These are phyloP conservation scores for Nigrospora sphaerica DNA, from an alignment of 2,329 filamentous ascomycete species.

Conservation along the genomic window DNA sequence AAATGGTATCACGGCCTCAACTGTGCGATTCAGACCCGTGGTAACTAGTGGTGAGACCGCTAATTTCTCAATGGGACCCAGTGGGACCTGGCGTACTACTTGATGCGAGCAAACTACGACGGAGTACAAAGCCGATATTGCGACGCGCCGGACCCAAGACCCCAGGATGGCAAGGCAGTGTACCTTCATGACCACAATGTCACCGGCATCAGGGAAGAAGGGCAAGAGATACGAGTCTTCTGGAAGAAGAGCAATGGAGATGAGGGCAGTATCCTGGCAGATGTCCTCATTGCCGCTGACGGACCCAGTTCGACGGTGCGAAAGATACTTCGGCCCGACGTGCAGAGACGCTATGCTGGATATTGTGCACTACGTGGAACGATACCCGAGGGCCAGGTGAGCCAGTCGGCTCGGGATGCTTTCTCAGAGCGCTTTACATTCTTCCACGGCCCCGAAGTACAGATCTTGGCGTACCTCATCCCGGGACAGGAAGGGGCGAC, in stretches of 20 bases:
- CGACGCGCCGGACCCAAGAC: conserved; percentile 15
- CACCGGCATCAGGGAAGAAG: conserved; percentile 17
- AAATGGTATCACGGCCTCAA: neutral
- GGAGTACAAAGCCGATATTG: conserved; percentile 23
- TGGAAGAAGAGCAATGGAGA: conserved; percentile 24
- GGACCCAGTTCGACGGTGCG: conserved; percentile 32
- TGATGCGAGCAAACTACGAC: conserved; percentile 37
- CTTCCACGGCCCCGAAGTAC: conserved; percentile 27
- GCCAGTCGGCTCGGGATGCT: conserved; percentile 20
- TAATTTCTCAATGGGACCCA: neutral
- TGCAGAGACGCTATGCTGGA: conserved; percentile 25
- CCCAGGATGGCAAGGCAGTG: conserved; percentile 18
- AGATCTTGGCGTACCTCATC: conserved; percentile 34
- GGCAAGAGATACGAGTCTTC: conserved; percentile 18
- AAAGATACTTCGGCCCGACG: conserved; percentile 19
- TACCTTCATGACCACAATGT: conserved; percentile 26
- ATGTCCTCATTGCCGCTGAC: conserved; percentile 36
- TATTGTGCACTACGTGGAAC: conserved; percentile 36
- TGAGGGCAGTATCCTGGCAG: conserved; percentile 20
- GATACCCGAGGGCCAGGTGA: conserved; percentile 28
- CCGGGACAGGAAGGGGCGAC: conserved; percentile 29
- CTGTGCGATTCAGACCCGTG: no score
- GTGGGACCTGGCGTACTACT: conserved; percentile 37
- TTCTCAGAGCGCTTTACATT: conserved; percentile 31
- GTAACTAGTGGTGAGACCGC: no score